A percentile compares a stretch with the other conserved stretches of the same genome.
Conservation (phyloP, 805 yeast species). For the Zygosaccharomyces gambellarensis region DNA sequence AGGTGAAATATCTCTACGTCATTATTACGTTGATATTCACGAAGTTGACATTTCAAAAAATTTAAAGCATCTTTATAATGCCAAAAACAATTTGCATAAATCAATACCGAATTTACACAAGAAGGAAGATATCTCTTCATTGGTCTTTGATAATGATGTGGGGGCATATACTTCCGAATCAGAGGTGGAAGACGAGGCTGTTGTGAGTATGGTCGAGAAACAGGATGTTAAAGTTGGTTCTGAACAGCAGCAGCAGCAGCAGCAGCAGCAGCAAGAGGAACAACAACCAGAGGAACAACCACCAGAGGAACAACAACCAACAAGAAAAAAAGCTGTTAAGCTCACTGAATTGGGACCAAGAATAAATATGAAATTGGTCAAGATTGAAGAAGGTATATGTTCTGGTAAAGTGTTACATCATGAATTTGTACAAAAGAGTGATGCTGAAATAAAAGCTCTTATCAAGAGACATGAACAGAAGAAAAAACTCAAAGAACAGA, state of each 20-base stretch:
- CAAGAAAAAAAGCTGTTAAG: slow-evolving; percentile 77
- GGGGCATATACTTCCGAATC: slow-evolving; percentile 82
- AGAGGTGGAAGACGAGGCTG: slow-evolving; percentile 87
- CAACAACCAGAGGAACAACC: slow-evolving; percentile 13
- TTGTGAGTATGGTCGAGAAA: slow-evolving; percentile 52
- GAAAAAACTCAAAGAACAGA: slow-evolving; percentile 57
- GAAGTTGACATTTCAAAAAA: slow-evolving; percentile 72
- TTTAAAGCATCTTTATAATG: slow-evolving; percentile 62
- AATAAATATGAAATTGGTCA: slow-evolving; percentile 64
- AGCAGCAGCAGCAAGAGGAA: slow-evolving; percentile 22
- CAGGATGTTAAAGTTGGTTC: slow-evolving; percentile 21
- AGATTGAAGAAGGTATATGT: slow-evolving; percentile 90
- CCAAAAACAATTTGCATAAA: slow-evolving; percentile 56
- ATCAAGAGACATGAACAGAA: slow-evolving; percentile 64
- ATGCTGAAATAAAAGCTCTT: slow-evolving; percentile 52
- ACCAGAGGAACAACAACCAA: slow-evolving; percentile 14
- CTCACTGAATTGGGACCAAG: slow-evolving; percentile 93
- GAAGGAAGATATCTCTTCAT: slow-evolving; percentile 74
- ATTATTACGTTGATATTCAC: slow-evolving; percentile 82
- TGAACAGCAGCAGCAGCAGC: slow-evolving; percentile 18
- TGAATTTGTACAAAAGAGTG: slow-evolving; percentile 58
- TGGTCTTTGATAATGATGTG: slow-evolving; percentile 73
- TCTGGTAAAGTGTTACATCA: slow-evolving; percentile 86
- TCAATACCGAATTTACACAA: slow-evolving; percentile 64
- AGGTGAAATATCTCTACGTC: slow-evolving; percentile 78